Evolutionary conservation across 352 stramenopile genomes (phyloP).

Genomic region (Phytophthora constricta): DNA sequence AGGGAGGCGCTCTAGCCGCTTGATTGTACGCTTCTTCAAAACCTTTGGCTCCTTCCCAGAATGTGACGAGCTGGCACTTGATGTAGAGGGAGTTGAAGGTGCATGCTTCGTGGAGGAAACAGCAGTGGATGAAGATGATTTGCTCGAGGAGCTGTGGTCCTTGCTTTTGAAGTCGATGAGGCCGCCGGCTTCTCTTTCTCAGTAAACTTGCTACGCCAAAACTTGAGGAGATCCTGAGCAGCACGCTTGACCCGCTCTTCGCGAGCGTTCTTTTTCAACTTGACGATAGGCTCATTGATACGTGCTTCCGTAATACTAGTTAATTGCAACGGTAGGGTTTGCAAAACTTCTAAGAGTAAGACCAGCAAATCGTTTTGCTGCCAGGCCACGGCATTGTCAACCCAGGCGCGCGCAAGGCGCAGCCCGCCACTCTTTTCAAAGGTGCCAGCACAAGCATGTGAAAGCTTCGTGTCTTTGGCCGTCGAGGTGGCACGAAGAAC

Average conservation of each 20-base stretch:
- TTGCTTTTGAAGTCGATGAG: constrained; percentile 28
- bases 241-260: constrained; percentile 82
- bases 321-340: constrained; percentile 83
- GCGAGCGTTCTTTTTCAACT: constrained; percentile 78
- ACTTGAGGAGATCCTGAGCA: constrained; percentile 86
- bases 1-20: constrained; percentile 76
- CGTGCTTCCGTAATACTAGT: constrained; percentile 87
- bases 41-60: constrained; percentile 45
- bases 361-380: constrained; percentile 84
- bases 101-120: constrained; percentile 22
- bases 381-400: constrained; percentile 80
- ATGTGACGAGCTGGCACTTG: constrained; percentile 18
- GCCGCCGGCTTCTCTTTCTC: constrained; percentile 71
- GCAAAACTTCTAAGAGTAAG: constrained; percentile 82
- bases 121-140: constrained; percentile 24
- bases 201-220: constrained; percentile 86
- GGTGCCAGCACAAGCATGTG: constrained; percentile 54
- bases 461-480: constrained; percentile 59
- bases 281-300: constrained; percentile 91
- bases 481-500: constrained; percentile 74
- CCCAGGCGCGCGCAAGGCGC: constrained; percentile 79
- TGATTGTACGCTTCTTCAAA: constrained; percentile 76
- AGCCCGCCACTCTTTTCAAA: constrained; percentile 82
- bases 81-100: constrained; percentile 21
- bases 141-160: constrained; percentile 11